phyloP scores from a whole-genome alignment of 805 yeast genomes.

The Wickerhamiella lipophila region DNA sequence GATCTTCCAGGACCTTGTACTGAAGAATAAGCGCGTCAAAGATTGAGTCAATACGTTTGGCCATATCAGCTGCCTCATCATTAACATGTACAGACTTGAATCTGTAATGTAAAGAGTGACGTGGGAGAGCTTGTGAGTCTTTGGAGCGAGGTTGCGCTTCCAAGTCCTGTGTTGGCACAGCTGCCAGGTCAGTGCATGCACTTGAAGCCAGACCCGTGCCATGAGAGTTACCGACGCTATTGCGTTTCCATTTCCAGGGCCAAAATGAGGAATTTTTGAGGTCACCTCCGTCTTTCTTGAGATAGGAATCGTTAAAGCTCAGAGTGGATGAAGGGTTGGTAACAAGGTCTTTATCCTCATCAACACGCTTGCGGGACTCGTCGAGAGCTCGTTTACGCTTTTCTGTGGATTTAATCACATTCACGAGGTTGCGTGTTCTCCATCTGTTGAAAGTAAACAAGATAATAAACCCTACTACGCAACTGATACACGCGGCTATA shows the following conservation, averaged over 20 bases:
- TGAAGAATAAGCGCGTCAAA: slow-evolving; percentile 78
- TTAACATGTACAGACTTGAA: slow-evolving; percentile 19
- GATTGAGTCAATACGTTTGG: slow-evolving; percentile 90
- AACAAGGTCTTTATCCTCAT: neutral
- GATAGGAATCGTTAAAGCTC: neutral
- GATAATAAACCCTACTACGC: slow-evolving; percentile 18
- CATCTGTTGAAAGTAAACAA: slow-evolving; percentile 19
- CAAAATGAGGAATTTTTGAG: slow-evolving; percentile 17
- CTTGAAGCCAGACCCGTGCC: neutral
- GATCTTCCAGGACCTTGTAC: slow-evolving; percentile 71
- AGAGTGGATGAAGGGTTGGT: slow-evolving; percentile 1
- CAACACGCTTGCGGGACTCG: slow-evolving; percentile 4
- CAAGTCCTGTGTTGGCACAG: neutral
- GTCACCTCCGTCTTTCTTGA: slow-evolving; percentile 11
- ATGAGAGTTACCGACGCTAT: neutral
- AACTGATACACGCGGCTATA: neutral
- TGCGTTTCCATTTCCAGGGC: slow-evolving; percentile 1
- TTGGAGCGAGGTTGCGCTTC: neutral
- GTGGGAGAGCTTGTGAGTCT: too few species aligned
- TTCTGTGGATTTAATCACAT: slow-evolving; percentile 21
- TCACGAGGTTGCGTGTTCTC: slow-evolving; percentile 21
- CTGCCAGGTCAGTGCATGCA: neutral
- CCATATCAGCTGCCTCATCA: slow-evolving; percentile 80
- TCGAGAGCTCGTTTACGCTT: slow-evolving; percentile 18
- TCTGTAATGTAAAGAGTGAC: too few species aligned